These are phyloP conservation scores for Naganishia vishniacii DNA, from an alignment of 768 basidiomycete species.

Conservation along the genomic window DNA sequence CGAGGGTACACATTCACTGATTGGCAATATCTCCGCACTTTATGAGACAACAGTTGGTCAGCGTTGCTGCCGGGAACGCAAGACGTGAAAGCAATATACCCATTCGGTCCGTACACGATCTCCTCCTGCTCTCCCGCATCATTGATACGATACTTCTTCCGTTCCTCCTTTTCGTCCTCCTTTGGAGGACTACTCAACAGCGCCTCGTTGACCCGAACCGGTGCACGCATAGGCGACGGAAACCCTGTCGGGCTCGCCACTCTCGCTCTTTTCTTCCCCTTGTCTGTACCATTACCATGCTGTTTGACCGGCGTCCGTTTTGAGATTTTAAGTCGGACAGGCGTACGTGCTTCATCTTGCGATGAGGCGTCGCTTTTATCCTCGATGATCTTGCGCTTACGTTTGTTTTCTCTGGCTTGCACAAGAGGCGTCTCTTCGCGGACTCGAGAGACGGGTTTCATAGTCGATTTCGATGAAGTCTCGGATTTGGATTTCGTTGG, in stretches of 20 bases:
- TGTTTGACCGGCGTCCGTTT: not conserved
- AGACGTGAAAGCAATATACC: not conserved
- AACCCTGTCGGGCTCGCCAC: not conserved
- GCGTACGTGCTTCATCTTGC: not conserved
- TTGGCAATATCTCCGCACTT: not conserved
- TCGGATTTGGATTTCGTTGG: no score
- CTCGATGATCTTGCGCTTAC: not conserved
- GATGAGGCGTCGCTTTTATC: not conserved
- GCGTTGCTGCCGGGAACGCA: not conserved
- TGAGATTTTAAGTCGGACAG: not conserved
- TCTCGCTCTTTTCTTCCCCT: not conserved
- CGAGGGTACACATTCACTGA: not conserved
- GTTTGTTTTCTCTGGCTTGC: not conserved
- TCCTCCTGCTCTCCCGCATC: not conserved
- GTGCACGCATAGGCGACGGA: conserved; percentile 19
- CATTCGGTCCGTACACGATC: conserved; percentile 10
- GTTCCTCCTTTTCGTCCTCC: no score
- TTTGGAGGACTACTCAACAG: not conserved
- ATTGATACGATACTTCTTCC: not conserved
- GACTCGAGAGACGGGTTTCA: no score
- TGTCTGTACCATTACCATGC: not conserved
- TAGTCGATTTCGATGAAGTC: no score
- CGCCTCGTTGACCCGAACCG: not conserved
- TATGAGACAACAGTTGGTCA: not conserved
- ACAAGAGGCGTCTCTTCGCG: not conserved